Evolutionary conservation across 164 flowering plant species (phyloP).

Genomic region (Malania oleifera): DNA sequence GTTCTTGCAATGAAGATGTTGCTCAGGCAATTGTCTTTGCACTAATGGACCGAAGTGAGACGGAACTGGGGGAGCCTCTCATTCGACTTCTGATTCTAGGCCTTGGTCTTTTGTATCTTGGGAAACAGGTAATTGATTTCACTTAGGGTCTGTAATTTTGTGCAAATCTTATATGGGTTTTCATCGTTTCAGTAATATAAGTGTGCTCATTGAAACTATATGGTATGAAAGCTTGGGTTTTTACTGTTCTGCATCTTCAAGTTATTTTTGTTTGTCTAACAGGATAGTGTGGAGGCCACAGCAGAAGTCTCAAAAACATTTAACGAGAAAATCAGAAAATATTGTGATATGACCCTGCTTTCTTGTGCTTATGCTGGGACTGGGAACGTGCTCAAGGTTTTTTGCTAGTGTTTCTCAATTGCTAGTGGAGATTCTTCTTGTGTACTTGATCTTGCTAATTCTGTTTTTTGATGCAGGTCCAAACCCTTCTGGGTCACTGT

Average conservation of each 20-base stretch:
- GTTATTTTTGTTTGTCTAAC: slow-evolving; percentile 12
- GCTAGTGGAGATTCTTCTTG: slow-evolving; percentile 1
- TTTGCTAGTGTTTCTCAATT: not conserved
- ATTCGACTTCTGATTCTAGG: slow-evolving; percentile 78
- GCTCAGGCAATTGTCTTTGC: slow-evolving; percentile 93
- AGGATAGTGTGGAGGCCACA: slow-evolving; percentile 96
- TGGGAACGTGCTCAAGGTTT: slow-evolving; percentile 94
- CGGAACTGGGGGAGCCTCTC: slow-evolving; percentile 82
- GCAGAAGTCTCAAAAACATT: slow-evolving; percentile 95
- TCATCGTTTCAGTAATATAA: not conserved
- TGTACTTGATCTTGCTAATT: slow-evolving; percentile 4
- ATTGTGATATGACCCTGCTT: slow-evolving; percentile 87
- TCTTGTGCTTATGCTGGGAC: slow-evolving; percentile 99
- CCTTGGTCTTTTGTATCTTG: slow-evolving; percentile 93
- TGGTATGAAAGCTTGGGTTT: not conserved
- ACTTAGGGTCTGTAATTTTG: not conserved
- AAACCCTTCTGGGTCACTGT: slow-evolving; percentile 89
- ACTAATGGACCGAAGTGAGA: slow-evolving; percentile 83
- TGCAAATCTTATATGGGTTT: not conserved
- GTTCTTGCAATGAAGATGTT: slow-evolving; percentile 95
- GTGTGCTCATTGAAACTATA: not conserved
- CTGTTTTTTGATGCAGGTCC: slow-evolving; percentile 48
- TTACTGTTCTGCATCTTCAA: not conserved
- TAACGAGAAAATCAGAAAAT: slow-evolving; percentile 77
- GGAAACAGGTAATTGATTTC: slow-evolving; percentile 74